Evolutionary conservation across 306 rosid genomes (phyloP).

Genomic region (Dalbergia cultrata): DNA sequence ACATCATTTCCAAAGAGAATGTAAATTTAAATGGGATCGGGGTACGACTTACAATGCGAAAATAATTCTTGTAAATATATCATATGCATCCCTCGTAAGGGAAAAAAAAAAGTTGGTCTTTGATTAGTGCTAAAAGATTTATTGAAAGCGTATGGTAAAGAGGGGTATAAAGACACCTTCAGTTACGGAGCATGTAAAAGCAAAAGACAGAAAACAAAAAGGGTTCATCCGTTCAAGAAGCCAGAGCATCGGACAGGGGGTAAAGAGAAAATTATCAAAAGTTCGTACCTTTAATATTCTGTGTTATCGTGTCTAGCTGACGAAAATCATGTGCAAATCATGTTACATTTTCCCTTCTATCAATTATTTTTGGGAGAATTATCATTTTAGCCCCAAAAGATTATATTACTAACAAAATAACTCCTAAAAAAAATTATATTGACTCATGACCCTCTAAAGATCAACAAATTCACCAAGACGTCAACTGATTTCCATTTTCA

Average conservation of each 20-base stretch:
- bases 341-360: too few relatives aligned
- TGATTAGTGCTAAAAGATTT: slow-evolving; percentile 60
- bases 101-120: slow-evolving; percentile 51
- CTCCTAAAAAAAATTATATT: too few relatives aligned
- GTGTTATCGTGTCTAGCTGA: neutral
- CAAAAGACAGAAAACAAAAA: slow-evolving; percentile 53
- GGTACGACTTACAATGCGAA: slow-evolving; percentile 17
- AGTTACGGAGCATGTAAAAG: slow-evolving; percentile 57
- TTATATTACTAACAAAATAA: too few relatives aligned
- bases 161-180: slow-evolving; percentile 63
- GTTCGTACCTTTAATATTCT: neutral
- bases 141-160: slow-evolving; percentile 59
- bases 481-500: too few relatives aligned
- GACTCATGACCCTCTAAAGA: too few relatives aligned
- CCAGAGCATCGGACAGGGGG: slow-evolving; percentile 38
- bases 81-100: slow-evolving; percentile 36
- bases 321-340: too few relatives aligned
- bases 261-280: slow-evolving; percentile 19
- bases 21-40: slow-evolving; percentile 35
- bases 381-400: too few relatives aligned
- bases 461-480: too few relatives aligned
- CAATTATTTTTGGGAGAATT: too few relatives aligned
- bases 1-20: slow-evolving; percentile 47
- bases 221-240: slow-evolving; percentile 46
- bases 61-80: slow-evolving; percentile 11